phyloP scores from a whole-genome alignment of 352 stramenopile genomes.

The Phytophthora podocarpi region DNA sequence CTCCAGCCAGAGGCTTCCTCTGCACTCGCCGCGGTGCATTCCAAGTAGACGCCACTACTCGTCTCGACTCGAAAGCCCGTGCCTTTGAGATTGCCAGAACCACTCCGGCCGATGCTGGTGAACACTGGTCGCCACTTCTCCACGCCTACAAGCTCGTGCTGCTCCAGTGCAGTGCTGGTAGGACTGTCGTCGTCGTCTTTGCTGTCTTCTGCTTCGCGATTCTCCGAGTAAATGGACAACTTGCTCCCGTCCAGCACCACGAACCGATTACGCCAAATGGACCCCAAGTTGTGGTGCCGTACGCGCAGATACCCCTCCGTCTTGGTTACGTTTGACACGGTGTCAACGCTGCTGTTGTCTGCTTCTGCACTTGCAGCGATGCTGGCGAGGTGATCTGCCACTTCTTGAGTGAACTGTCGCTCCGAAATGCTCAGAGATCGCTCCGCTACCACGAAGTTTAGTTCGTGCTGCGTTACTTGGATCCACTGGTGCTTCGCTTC shows the following conservation, averaged over 20 bases:
- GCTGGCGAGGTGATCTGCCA: constrained; percentile 44
- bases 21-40: constrained; percentile 45
- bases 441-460: constrained; percentile 65
- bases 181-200: no score
- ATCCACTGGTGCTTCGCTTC: constrained; percentile 57
- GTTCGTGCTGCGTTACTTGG: constrained; percentile 56
- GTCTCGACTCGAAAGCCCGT: constrained; percentile 68
- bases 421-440: constrained; percentile 62
- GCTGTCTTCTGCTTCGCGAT: constrained; percentile 28
- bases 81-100: constrained; percentile 22
- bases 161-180: constrained; percentile 41
- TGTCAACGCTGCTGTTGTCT: neutral
- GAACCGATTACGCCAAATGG: constrained; percentile 60
- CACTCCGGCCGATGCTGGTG: constrained; percentile 19
- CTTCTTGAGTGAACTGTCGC: constrained; percentile 56
- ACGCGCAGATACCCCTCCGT: constrained; percentile 52
- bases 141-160: constrained; percentile 54
- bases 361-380: neutral
- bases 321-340: neutral
- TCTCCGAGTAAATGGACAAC: constrained; percentile 44
- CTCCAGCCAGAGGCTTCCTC: constrained; percentile 51
- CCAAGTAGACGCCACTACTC: constrained; percentile 60
- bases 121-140: constrained; percentile 60
- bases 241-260: constrained; percentile 41
- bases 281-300: constrained; percentile 50